phyloP scores from a whole-genome alignment of 1,284 basidiomycete genomes.

The Apiotrichum laibachii region DNA sequence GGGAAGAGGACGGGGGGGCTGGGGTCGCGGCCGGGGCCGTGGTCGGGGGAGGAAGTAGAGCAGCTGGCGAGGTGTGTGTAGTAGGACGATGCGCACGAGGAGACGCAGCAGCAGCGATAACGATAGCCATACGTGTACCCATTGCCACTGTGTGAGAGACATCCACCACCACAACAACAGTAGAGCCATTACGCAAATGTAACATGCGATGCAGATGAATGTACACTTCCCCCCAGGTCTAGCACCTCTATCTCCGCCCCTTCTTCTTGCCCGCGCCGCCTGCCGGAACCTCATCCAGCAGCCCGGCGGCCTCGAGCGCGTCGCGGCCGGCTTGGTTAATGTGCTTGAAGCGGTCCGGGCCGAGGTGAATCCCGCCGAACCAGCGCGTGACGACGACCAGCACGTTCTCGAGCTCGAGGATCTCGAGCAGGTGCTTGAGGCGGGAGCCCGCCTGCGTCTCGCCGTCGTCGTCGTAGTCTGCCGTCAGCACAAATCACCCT shows the following conservation, averaged over 20 bases:
- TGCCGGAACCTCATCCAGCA: constrained; percentile 57
- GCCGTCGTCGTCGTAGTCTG: constrained; percentile 91
- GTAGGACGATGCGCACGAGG: background rate
- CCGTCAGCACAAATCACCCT: too few species aligned
- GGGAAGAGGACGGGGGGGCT: background rate
- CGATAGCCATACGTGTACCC: too few species aligned
- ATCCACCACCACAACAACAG: too few species aligned
- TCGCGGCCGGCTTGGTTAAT: constrained; percentile 86
- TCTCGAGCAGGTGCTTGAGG: constrained; percentile 80
- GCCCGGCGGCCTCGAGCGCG: constrained; percentile 76
- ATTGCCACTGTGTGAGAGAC: too few species aligned
- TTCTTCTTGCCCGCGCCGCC: constrained; percentile 1
- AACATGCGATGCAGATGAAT: too few species aligned
- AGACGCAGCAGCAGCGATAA: background rate
- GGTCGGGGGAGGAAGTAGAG: constrained; percentile 1
- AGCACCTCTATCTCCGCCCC: background rate
- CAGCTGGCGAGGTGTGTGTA: background rate
- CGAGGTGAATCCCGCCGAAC: constrained; percentile 63
- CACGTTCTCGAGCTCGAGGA: constrained; percentile 67
- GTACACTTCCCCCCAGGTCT: too few species aligned
- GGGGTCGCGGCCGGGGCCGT: constrained; percentile 3
- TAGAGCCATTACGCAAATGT: too few species aligned
- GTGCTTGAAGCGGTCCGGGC: constrained; percentile 86
- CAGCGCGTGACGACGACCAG: constrained; percentile 68
- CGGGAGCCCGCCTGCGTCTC: constrained; percentile 86